Conservation (phyloP, 768 basidiomycete species). For the Amanita molliuscula region DNA sequence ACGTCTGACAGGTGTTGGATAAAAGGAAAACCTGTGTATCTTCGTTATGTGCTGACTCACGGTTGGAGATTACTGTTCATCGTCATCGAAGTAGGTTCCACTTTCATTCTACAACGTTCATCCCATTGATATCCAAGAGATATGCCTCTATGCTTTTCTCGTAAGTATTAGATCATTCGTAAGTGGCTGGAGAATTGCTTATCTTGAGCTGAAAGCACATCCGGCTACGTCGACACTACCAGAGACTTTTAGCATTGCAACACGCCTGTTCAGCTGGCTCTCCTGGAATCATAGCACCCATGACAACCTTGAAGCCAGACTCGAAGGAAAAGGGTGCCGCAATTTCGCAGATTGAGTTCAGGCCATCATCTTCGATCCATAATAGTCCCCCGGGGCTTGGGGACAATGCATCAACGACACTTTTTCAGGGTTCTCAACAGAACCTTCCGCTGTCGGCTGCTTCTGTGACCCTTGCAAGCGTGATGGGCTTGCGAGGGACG, state of each 20-base stretch:
- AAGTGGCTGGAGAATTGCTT: background rate
- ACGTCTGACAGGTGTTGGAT: constrained; percentile 10
- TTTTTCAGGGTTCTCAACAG: background rate
- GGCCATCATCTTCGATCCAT: background rate
- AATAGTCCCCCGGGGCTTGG: no score
- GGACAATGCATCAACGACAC: background rate
- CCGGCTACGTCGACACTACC: background rate
- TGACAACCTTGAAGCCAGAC: background rate
- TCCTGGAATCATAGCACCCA: no score
- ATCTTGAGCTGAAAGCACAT: background rate
- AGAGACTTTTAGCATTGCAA: background rate
- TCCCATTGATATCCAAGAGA: background rate
- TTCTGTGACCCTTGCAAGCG: background rate
- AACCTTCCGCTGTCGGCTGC: background rate
- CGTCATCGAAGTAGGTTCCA: constrained; percentile 15
- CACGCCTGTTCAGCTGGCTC: background rate
- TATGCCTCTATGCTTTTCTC: background rate
- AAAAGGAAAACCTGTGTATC: constrained; percentile 5
- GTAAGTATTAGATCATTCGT: background rate
- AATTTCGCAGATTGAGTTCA: background rate
- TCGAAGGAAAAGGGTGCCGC: background rate
- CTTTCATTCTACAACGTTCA: background rate
- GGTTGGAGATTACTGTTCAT: constrained; percentile 12
- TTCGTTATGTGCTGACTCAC: constrained; percentile 10
- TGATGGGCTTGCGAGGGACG: background rate